phyloP scores from a whole-genome alignment of 2,329 filamentous ascomycete genomes.

The Colletotrichum chrysophilum region DNA sequence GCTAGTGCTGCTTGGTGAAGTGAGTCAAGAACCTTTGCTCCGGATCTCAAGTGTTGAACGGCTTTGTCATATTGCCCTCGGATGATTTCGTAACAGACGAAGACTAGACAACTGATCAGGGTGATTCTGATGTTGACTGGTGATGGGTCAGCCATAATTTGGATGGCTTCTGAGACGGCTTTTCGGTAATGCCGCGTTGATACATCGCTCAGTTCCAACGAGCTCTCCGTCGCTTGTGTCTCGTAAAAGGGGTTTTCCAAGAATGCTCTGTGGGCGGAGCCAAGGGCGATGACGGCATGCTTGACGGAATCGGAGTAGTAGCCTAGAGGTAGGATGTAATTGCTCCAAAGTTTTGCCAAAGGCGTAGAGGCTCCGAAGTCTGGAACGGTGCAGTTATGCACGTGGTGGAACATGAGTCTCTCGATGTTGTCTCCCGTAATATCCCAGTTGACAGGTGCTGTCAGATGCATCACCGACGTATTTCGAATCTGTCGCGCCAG shows the following conservation, averaged over 20 bases:
- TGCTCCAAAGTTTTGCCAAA: constrained; percentile 9
- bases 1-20: background rate
- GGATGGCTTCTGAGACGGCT: constrained; percentile 4
- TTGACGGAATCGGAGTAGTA: constrained; percentile 15
- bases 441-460: constrained; percentile 3
- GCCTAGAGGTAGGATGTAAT: constrained; percentile 8
- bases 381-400: constrained; percentile 5
- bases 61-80: constrained; percentile 9
- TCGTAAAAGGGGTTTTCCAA: background rate
- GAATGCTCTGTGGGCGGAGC: constrained; percentile 1
- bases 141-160: constrained; percentile 11
- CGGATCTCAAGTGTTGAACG: background rate
- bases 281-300: constrained; percentile 11
- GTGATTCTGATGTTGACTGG: constrained; percentile 12
- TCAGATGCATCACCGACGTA: background rate
- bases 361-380: constrained; percentile 3
- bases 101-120: constrained; percentile 4
- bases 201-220: background rate
- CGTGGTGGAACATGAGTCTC: constrained; percentile 13
- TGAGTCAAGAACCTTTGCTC: constrained; percentile 6
- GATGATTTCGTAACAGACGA: constrained; percentile 11
- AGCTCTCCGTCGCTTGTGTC: background rate
- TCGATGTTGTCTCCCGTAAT: background rate
- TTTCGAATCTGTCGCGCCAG: background rate
- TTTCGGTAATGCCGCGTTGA: constrained; percentile 4